phyloP scores from a whole-genome alignment of 148 eudicot genomes.

The Fallopia convolvulus region DNA sequence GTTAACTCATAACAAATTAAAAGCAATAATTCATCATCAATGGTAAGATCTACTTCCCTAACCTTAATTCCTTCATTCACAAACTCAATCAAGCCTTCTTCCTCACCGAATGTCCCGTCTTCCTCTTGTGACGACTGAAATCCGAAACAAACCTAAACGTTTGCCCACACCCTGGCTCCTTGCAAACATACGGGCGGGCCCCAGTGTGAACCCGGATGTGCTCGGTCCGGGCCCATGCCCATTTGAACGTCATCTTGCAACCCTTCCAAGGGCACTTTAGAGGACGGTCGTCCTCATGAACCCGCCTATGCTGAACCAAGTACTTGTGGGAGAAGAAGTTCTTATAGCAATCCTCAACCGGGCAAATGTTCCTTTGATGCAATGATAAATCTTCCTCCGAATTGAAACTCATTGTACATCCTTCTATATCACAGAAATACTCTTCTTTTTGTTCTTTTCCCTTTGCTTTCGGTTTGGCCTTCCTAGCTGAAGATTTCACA shows the following conservation, averaged over 20 bases:
- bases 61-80: neutral
- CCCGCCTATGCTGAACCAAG: slow-evolving; percentile 87
- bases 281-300: slow-evolving; percentile 85
- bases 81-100: slow-evolving; percentile 19
- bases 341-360: slow-evolving; percentile 82
- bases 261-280: slow-evolving; percentile 99
- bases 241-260: slow-evolving; percentile 88
- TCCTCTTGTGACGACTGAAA: slow-evolving; percentile 97
- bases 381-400: slow-evolving; percentile 56
- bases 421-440: slow-evolving; percentile 71
- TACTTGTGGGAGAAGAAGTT: slow-evolving; percentile 96
- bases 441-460: slow-evolving; percentile 33
- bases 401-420: slow-evolving; percentile 77
- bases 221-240: slow-evolving; percentile 99
- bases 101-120: slow-evolving; percentile 86
- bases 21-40: neutral
- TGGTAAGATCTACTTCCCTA: neutral
- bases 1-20: neutral
- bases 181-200: slow-evolving; percentile 82
- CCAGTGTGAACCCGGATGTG: slow-evolving; percentile 95
- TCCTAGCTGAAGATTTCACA: slow-evolving; percentile 6
- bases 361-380: slow-evolving; percentile 77
- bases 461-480: slow-evolving; percentile 7
- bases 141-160: slow-evolving; percentile 95
- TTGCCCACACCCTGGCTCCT: slow-evolving; percentile 76